Evolutionary conservation across 2,329 filamentous ascomycete species (phyloP).

Genomic region (Apiospora koreana): DNA sequence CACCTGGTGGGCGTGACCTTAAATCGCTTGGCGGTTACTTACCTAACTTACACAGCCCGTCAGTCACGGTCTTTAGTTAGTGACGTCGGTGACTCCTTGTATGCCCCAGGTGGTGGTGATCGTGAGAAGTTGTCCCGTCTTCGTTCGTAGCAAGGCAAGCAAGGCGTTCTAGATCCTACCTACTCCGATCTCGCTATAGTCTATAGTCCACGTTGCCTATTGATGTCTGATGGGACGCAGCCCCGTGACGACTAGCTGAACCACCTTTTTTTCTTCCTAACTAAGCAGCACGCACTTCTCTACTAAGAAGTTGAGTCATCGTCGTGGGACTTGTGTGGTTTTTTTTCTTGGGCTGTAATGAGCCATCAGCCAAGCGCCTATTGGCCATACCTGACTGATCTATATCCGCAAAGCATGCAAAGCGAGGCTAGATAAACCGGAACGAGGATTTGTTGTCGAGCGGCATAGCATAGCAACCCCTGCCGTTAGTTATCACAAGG

Average conservation of each 20-base stretch:
- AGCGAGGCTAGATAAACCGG: not conserved
- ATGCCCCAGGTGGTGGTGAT: not conserved
- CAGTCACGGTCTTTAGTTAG: not conserved
- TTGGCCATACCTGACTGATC: conserved; percentile 10
- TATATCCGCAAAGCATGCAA: not conserved
- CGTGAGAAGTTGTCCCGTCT: not conserved
- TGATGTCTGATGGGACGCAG: not conserved
- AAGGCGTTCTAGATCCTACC: not conserved
- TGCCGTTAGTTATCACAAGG: not conserved
- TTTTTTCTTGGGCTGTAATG: conserved; percentile 10
- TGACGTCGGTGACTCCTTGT: not conserved
- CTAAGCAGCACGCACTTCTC: not conserved
- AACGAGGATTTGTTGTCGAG: not conserved
- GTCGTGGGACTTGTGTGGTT: conserved; percentile 7
- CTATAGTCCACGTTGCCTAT: conserved; percentile 1
- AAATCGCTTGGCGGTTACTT: not conserved
- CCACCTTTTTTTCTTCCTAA: not conserved
- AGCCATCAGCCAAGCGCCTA: not conserved
- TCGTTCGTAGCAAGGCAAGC: not conserved
- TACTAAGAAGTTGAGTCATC: conserved; percentile 14
- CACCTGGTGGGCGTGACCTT: not conserved
- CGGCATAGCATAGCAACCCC: not conserved
- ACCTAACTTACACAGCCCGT: not conserved
- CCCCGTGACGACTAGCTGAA: not conserved
- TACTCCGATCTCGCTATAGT: conserved; percentile 9